Percentiles rank a stretch among this genome's conserved stretches.
Conservation (phyloP, 2,329 filamentous ascomycete species). For the Pseudogymnoascus sp. region DNA sequence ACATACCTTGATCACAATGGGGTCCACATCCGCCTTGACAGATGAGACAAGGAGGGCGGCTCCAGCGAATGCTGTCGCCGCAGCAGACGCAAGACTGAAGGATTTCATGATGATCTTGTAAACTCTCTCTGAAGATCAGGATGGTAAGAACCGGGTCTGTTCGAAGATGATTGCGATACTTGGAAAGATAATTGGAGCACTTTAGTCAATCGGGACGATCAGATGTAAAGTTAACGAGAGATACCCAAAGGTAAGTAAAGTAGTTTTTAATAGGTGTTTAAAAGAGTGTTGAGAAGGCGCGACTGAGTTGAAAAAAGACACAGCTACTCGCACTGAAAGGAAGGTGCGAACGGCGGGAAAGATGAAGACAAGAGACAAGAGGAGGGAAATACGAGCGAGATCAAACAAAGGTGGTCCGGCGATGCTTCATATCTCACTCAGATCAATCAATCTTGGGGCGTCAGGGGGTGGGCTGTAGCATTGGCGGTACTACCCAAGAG, state of each 20-base stretch:
- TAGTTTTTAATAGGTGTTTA: background rate
- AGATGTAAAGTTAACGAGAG: background rate
- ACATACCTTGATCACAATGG: slow-evolving; percentile 39
- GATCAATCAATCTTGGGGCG: slow-evolving; percentile 5
- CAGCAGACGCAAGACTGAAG: slow-evolving; percentile 36
- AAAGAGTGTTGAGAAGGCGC: slow-evolving; percentile 3
- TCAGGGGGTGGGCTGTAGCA: background rate
- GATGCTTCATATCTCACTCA: slow-evolving; percentile 3
- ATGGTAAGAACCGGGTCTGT: background rate
- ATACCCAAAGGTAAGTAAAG: background rate
- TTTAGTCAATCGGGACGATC: background rate
- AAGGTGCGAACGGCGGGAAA: background rate
- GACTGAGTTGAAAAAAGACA: background rate
- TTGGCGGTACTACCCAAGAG: background rate
- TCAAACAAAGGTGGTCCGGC: background rate
- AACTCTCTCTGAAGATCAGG: slow-evolving; percentile 1
- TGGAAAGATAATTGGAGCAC: background rate
- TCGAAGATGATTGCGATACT: background rate
- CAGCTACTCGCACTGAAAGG: background rate
- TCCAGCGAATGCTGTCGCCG: slow-evolving; percentile 36
- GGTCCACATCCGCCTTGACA: slow-evolving; percentile 47
- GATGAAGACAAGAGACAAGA: background rate
- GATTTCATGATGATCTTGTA: slow-evolving; percentile 41
- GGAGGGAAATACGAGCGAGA: slow-evolving; percentile 1
- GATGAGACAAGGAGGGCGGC: slow-evolving; percentile 42